Conservation (phyloP, 2,329 filamentous ascomycete genomes). For the Magnaporthiopsis rhizophila region DNA sequence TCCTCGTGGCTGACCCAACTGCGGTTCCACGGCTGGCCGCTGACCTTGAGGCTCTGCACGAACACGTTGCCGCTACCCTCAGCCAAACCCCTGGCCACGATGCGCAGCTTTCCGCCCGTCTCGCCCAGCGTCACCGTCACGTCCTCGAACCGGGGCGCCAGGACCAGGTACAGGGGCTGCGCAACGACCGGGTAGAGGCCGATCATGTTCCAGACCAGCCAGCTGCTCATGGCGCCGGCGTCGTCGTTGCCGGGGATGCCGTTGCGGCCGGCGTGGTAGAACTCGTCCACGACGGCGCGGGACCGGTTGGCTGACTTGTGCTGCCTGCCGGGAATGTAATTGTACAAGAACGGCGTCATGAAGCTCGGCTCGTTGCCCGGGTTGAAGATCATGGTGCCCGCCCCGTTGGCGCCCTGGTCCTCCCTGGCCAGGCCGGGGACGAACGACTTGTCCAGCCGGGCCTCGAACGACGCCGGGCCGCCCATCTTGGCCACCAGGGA, state of each 20-base stretch:
- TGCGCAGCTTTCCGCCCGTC: conserved; percentile 40
- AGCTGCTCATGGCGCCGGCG: conserved; percentile 65
- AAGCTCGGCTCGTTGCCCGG: conserved; percentile 59
- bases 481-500: conserved; percentile 45
- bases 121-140: conserved; percentile 51
- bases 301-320: conserved; percentile 51
- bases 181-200: conserved; percentile 61
- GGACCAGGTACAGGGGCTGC: conserved; percentile 59
- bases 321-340: conserved; percentile 55
- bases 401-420: conserved; percentile 20
- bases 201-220: conserved; percentile 61
- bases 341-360: conserved; percentile 60
- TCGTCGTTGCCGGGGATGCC: conserved; percentile 65
- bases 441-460: conserved; percentile 55
- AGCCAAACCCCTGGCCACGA: conserved; percentile 44
- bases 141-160: conserved; percentile 54
- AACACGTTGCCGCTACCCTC: conserved; percentile 35
- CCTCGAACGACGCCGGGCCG: conserved; percentile 43
- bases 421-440: conserved; percentile 36
- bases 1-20: conserved; percentile 60
- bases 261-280: conserved; percentile 44
- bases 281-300: conserved; percentile 49
- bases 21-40: conserved; percentile 53
- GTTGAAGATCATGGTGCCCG: conserved; percentile 36
- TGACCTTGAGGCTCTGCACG: conserved; percentile 59